Conservation (phyloP, 768 basidiomycete genomes). For the Collybia nuda region DNA sequence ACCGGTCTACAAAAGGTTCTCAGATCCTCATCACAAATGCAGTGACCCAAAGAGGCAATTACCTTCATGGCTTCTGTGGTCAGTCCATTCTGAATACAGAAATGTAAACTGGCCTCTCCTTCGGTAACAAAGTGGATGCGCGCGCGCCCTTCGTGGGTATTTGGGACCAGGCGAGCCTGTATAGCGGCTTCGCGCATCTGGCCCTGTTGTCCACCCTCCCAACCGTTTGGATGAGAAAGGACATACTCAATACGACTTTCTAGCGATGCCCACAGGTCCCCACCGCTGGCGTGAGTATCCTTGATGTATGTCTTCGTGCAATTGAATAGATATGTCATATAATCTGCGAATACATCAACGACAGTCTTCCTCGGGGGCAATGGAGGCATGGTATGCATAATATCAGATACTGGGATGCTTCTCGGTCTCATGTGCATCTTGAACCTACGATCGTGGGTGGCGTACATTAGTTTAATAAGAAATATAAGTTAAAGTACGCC, state of each 20-base stretch:
- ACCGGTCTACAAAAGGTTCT: slow-evolving; percentile 31
- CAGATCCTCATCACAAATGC: neutral
- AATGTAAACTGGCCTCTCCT: slow-evolving; percentile 63
- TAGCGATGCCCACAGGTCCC: slow-evolving; percentile 43
- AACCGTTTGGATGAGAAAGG: slow-evolving; percentile 64
- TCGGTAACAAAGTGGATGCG: slow-evolving; percentile 61
- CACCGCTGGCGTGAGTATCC: slow-evolving; percentile 44
- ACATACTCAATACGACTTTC: slow-evolving; percentile 46
- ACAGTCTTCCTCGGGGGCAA: slow-evolving; percentile 43
- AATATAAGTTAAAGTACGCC: slow-evolving; percentile 33
- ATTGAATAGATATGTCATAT: slow-evolving; percentile 44
- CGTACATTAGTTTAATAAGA: too few relatives aligned
- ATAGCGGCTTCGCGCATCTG: slow-evolving; percentile 56
- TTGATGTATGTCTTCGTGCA: slow-evolving; percentile 47
- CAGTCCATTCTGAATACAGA: slow-evolving; percentile 48
- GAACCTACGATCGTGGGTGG: slow-evolving; percentile 24
- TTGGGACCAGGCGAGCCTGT: slow-evolving; percentile 47
- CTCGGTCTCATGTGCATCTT: slow-evolving; percentile 36
- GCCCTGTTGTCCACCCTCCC: slow-evolving; percentile 60
- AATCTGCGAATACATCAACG: slow-evolving; percentile 47
- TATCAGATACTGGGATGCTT: slow-evolving; percentile 4
- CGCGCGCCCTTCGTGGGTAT: slow-evolving; percentile 25
- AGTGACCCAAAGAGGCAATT: neutral
- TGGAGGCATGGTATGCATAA: slow-evolving; percentile 24
- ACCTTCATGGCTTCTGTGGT: slow-evolving; percentile 36